Evolutionary conservation across 257 asterid genomes (phyloP).

Genomic region (Striga asiatica): DNA sequence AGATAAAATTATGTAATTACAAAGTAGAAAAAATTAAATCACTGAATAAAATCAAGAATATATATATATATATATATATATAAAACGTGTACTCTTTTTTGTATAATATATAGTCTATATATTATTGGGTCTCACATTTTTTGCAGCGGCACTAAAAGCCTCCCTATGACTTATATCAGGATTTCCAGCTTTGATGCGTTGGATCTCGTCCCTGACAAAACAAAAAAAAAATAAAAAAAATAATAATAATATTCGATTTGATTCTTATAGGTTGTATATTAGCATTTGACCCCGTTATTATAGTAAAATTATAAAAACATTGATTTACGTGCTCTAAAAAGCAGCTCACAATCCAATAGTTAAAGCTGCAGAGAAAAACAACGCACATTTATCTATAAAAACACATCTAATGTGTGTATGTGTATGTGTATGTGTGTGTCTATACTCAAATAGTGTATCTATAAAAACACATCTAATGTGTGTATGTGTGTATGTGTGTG

Average conservation of each 20-base stretch:
- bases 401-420: slow-evolving; percentile 9
- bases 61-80: too few relatives aligned
- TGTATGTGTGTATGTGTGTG: not conserved
- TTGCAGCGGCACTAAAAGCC: slow-evolving; percentile 99
- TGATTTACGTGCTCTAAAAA: too few relatives aligned
- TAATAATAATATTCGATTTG: too few relatives aligned
- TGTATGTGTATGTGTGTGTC: not conserved
- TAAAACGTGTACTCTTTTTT: too few relatives aligned
- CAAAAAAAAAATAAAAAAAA: too few relatives aligned
- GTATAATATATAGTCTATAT: not conserved
- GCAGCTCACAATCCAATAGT: too few relatives aligned
- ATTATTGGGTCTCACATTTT: slow-evolving; percentile 52
- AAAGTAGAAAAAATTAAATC: too few relatives aligned
- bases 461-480: slow-evolving; percentile 12
- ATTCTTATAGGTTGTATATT: too few relatives aligned
- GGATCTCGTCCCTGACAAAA: slow-evolving; percentile 92
- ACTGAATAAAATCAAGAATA: too few relatives aligned
- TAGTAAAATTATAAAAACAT: too few relatives aligned
- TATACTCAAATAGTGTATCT: not conserved
- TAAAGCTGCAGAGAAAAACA: slow-evolving; percentile 39
- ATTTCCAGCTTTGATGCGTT: slow-evolving; percentile 99
- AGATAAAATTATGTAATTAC: too few relatives aligned
- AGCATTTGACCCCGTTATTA: too few relatives aligned
- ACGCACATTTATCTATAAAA: slow-evolving; percentile 14
- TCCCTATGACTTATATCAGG: slow-evolving; percentile 99